Evolutionary conservation across 1,284 basidiomycete genomes (phyloP), one percentile per base, ranked within the genome.

Genomic region (Leccinum pallidistipes): DNA sequence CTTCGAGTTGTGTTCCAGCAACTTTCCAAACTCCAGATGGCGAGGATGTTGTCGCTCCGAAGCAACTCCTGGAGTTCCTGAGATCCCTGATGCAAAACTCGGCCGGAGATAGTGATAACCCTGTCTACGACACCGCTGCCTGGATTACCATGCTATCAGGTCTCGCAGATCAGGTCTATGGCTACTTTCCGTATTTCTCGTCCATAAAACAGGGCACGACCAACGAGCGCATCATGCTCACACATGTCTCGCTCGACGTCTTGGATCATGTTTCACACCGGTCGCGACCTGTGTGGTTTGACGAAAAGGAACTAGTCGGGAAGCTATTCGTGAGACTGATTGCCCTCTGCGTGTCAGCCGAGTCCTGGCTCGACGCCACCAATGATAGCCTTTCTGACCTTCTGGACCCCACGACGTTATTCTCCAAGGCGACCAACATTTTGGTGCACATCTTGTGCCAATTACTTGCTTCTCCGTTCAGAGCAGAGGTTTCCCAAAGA

Each of bases 141-240:
- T 82, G 77, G 76, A 66, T 80, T 11, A 77, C 78, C n/a, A 72
- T 86, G 55, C 74, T 86, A 49, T 69, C 76, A 50, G 80, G 79
- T 3, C 75, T 88, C 29, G 80, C 81, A 5, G 81, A 86, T 56
- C 74, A 81, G 56, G 80, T 86, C 65, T 77, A 88, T 49, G 61
- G 75, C 70, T 38, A 75, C 76, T 47, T 85, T 87, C 69, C 84
- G 77, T 60, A 74, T 76, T 49, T 80, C 79, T 36, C 75, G 72
- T 51, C 74, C 66, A 70, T 76, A 60, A 69, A 76, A 27, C 67
- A 77, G 27, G 89, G 86, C 85, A 78, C 80, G 8, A 76, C 85
- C 64, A 79, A 83, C 65, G 86, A 88, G 68, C 85, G 83, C 65
- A 76, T 86, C 57, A 79, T 77, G 56, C 74, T 89, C 60, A 81